Conservation (phyloP, 2,329 filamentous ascomycete species). For the Ramularia collo-cygni region DNA sequence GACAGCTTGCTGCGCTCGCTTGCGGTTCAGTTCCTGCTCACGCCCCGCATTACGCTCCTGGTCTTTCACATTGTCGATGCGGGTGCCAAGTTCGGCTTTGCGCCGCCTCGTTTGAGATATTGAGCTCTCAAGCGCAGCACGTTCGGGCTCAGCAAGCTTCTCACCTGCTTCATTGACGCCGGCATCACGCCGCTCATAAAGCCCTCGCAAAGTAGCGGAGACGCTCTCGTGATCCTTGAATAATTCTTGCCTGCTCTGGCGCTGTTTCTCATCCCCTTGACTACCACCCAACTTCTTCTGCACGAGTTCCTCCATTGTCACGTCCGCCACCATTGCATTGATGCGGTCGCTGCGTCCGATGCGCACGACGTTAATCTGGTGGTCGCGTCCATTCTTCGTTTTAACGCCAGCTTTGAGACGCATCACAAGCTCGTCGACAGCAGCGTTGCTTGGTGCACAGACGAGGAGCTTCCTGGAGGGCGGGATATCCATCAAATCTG, state of each 20-base stretch:
- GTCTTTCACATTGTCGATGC: slow-evolving; percentile 83
- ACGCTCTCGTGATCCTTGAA: slow-evolving; percentile 60
- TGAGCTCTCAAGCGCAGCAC: slow-evolving; percentile 62
- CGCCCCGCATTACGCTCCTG: slow-evolving; percentile 73
- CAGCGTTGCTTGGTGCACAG: slow-evolving; percentile 97
- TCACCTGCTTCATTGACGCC: slow-evolving; percentile 36
- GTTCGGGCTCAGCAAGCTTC: slow-evolving; percentile 39
- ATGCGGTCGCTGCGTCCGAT: slow-evolving; percentile 88
- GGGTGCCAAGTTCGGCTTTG: slow-evolving; percentile 67
- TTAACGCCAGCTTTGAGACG: slow-evolving; percentile 83
- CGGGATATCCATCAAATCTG: slow-evolving; percentile 22
- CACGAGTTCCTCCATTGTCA: slow-evolving; percentile 89
- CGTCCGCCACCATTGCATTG: slow-evolving; percentile 79
- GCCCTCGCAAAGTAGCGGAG: slow-evolving; percentile 59
- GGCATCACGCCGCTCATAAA: slow-evolving; percentile 61
- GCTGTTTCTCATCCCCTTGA: slow-evolving; percentile 33
- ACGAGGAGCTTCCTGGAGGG: slow-evolving; percentile 80
- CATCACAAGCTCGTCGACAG: slow-evolving; percentile 91
- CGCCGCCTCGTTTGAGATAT: slow-evolving; percentile 72
- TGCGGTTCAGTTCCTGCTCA: slow-evolving; percentile 77
- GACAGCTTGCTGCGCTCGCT: slow-evolving; percentile 81
- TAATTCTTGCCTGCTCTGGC: slow-evolving; percentile 55
- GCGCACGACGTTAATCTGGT: slow-evolving; percentile 80
- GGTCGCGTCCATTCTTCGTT: slow-evolving; percentile 62
- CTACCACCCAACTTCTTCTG: slow-evolving; percentile 56